Base-by-base conservation (phyloP, 2,329 filamentous ascomycete species). In the Sporothrix schenckii region DNA sequence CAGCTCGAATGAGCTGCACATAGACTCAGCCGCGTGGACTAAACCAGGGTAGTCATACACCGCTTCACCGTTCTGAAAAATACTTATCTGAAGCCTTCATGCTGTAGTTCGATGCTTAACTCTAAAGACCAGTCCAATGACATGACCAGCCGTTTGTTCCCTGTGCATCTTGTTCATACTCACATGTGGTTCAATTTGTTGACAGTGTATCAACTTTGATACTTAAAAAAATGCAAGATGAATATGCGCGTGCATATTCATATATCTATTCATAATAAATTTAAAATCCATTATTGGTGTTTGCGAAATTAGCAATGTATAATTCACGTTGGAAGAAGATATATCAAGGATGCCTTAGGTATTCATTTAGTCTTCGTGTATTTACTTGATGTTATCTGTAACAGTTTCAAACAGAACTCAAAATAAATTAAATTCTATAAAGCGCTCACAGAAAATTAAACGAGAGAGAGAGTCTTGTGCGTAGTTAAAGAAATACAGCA, bases 11-110 rank as follows among this genome's bases (percentile, higher is more conserved):
- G 5, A 5, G 16, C 19, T n/a, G 27, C 27, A 6, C n/a, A 14
- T 24, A 21, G 6, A 24, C 6, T 56, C 27, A 34, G 53, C 53
- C 53, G n/a, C 2, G 49, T 5, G 19, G 44, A 16, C 14, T 19
- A 49, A 49, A 49, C 44, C 50, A 52, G 50, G 50, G n/a, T 21
- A 16, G 19, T 4, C 39, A 30, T 30, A 19, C 60, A 63, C 41
- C 60, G 60, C 60, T 34, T 65, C 27, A 0, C 24, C 65, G 34
- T 67, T 67, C 65, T 54, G 50, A 44, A 27, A 67, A 56, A 67
- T 67, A 30, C 65, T 14, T 4, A n/a, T 41, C 44, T 49, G 27
- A 34, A 34, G 4, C 0, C 34, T 9, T 34, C 34, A 44, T 61
- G 24, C 56, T 44, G 56, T 61, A 44, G 24, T 14, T 39, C 24